A percentile compares a stretch with the other conserved stretches of the same genome.
These are phyloP conservation scores for Coriaria nepalensis DNA, from an alignment of 306 rosid species.

Conservation along the genomic window DNA sequence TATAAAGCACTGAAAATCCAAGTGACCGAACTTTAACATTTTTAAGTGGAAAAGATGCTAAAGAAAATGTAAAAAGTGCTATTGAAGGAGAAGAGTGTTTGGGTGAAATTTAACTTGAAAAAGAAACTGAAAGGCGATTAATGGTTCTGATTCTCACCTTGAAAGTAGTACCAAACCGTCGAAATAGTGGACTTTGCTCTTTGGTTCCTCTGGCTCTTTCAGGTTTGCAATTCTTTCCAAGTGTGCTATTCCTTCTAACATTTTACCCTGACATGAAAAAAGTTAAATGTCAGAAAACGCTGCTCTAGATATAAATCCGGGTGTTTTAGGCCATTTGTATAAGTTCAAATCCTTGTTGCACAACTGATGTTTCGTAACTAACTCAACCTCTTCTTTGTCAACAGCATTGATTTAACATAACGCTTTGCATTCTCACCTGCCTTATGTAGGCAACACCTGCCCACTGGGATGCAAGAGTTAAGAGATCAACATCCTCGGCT, in stretches of 20 bases:
- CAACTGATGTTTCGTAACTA: neutral
- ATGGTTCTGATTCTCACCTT: slow-evolving; percentile 43
- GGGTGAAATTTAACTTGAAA: too few relatives aligned
- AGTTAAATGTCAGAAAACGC: too few relatives aligned
- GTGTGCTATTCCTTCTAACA: slow-evolving; percentile 48
- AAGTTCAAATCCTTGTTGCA: too few relatives aligned
- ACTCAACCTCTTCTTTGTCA: neutral
- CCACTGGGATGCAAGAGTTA: slow-evolving; percentile 84
- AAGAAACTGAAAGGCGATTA: too few relatives aligned
- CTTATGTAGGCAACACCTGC: slow-evolving; percentile 67
- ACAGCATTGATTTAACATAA: neutral
- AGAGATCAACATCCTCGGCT: slow-evolving; percentile 49
- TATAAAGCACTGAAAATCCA: slow-evolving; percentile 46
- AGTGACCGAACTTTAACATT: neutral
- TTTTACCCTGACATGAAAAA: slow-evolving; percentile 46
- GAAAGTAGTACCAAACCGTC: slow-evolving; percentile 63
- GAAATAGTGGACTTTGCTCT: slow-evolving; percentile 65
- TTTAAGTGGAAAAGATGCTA: neutral
- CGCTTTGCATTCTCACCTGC: slow-evolving; percentile 40
- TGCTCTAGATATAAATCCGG: too few relatives aligned
- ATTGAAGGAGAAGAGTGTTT: too few relatives aligned
- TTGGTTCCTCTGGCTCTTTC: slow-evolving; percentile 69
- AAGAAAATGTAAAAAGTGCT: too few relatives aligned
- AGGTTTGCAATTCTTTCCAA: slow-evolving; percentile 60
- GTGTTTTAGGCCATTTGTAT: too few relatives aligned